phyloP scores from a whole-genome alignment of 768 basidiomycete genomes.

The Lyophyllum decastes region DNA sequence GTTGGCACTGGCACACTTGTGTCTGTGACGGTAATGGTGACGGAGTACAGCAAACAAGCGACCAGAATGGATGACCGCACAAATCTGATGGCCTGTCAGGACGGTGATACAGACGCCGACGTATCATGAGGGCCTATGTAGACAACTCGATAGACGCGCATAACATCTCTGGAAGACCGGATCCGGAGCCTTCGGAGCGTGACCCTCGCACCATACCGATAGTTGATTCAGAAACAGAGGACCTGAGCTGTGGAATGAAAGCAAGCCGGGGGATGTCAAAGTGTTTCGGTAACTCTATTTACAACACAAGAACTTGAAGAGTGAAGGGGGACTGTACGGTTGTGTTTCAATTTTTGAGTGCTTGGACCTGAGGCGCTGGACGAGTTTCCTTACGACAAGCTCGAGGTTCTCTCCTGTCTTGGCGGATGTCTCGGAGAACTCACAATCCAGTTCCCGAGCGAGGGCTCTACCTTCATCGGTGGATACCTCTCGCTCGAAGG shows the following conservation, averaged over 20 bases:
- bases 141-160: no score
- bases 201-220: no score
- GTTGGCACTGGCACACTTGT: no score
- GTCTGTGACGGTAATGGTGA: no score
- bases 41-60: background rate
- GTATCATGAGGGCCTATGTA: no score
- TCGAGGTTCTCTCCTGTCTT: slow-evolving; percentile 27
- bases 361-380: background rate
- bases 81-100: background rate
- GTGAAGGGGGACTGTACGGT: background rate
- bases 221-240: no score
- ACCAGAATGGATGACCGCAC: background rate
- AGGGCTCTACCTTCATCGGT: slow-evolving; percentile 24
- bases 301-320: background rate
- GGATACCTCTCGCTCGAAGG: slow-evolving; percentile 21
- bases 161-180: no score
- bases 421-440: slow-evolving; percentile 30
- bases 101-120: no score
- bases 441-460: slow-evolving; percentile 25
- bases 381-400: slow-evolving; percentile 9
- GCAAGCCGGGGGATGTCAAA: no score
- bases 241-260: no score
- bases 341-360: background rate
- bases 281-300: background rate
- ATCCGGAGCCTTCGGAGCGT: no score